Evolutionary conservation across 345 rosid species (phyloP), one percentile per base, ranked within the genome.

Genomic region (Citrus australasica): DNA sequence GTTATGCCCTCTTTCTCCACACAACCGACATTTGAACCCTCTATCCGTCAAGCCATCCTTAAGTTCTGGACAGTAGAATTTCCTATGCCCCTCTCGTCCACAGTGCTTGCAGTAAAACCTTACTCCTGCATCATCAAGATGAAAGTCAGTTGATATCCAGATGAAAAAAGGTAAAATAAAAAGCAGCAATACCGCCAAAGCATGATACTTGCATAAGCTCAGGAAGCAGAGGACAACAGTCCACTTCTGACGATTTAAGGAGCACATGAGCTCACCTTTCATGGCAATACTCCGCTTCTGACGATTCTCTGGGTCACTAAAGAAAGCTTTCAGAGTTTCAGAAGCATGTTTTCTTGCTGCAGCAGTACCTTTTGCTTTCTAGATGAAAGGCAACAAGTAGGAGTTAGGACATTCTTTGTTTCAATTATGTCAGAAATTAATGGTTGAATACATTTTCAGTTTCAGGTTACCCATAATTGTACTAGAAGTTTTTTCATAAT

Each of bases 41-140:
- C 86, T 79, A 48, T 90, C 92, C 5, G 55, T 69, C 5, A 58
- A 61, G 72, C 83, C 78, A 71, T 85, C 83, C 69, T 81, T 88
- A 27, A 90, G 83, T 75, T 92, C 93, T 8, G 98, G 98, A 81
- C 98, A 95, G 83, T 95, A 95, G 85, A 88, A 84, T 70, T 86
- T 86, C 79, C 99, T 89, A 69, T 95, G 99, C n/a, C 98, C 97
- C 88, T 92, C 94, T 0, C 92, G 83, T 61, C 99, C 93, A 27
- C 97, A 93, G 74, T 88, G 80, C n/a, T 83, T 79, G 80, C 99
- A 95, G 89, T 81, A 92, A 84, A 90, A 95, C 51, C 88, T 87
- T 67, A 87, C 81, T 48, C 98, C 98, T 95, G 89, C 74, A 71
- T 75, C 59, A 67, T 21, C 65, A 73, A 82, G 62, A 80, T 14